Evolutionary conservation across 257 asterid genomes (phyloP).

Genomic region (Dorcoceras hygrometricum): DNA sequence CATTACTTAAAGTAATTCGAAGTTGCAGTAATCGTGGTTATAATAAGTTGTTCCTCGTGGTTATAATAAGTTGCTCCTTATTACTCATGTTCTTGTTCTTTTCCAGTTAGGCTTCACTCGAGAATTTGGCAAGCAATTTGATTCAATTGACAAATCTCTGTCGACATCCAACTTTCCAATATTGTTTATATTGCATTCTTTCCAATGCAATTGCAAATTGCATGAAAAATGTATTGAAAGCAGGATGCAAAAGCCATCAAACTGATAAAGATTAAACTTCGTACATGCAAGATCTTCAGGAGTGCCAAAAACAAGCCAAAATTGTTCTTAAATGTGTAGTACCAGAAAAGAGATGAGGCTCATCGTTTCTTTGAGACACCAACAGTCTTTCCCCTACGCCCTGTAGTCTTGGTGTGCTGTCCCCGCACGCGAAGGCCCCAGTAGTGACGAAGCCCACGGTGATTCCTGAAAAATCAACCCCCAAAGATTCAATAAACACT

Average conservation of each 20-base stretch:
- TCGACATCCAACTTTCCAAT: neutral
- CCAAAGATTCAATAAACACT: neutral
- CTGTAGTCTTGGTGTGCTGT: constrained; percentile 28
- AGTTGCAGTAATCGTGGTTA: neutral
- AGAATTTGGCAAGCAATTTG: neutral
- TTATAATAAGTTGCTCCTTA: neutral
- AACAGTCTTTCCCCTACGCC: constrained; percentile 26
- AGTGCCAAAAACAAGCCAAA: neutral
- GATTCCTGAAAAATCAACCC: constrained; percentile 2
- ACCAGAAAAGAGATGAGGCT: neutral
- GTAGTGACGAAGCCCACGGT: constrained; percentile 25
- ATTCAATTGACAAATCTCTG: neutral
- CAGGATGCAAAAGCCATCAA: neutral
- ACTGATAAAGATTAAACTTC: neutral
- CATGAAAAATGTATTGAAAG: neutral
- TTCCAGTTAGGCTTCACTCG: neutral
- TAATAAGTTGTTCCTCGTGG: neutral
- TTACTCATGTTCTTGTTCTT: neutral
- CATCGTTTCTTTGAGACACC: constrained; percentile 27
- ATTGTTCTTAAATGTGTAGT: neutral
- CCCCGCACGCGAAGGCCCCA: constrained; percentile 28
- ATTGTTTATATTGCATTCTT: neutral
- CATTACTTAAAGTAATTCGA: no score
- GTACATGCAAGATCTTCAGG: neutral
- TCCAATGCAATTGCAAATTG: neutral